These are phyloP conservation scores for Calonectria leucothoes DNA, from an alignment of 2,329 filamentous ascomycete genomes.

Conservation along the genomic window DNA sequence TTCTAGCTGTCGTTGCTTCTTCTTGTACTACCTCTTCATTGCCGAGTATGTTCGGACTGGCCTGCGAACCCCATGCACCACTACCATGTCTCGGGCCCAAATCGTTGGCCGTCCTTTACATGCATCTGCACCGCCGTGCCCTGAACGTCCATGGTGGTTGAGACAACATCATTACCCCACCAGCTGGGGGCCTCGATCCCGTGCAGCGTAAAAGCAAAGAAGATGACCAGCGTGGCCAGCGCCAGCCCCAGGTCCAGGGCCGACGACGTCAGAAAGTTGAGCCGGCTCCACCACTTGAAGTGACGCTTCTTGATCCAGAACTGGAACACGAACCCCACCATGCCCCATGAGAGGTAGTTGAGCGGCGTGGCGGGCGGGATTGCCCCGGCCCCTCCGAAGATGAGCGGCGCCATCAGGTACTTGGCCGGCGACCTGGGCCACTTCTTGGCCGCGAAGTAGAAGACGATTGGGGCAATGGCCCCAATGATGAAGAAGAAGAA, in stretches of 20 bases:
- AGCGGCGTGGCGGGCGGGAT: slow-evolving; percentile 77
- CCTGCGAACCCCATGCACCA: neutral
- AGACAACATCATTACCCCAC: slow-evolving; percentile 75
- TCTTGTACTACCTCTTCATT: neutral
- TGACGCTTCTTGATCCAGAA: slow-evolving; percentile 72
- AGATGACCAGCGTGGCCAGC: slow-evolving; percentile 74
- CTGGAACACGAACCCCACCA: slow-evolving; percentile 79
- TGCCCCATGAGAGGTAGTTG: slow-evolving; percentile 80
- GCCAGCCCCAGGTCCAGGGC: slow-evolving; percentile 77
- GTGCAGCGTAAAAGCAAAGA: slow-evolving; percentile 75
- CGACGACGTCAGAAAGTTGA: slow-evolving; percentile 79
- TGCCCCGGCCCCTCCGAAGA: slow-evolving; percentile 68
- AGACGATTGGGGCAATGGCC: slow-evolving; percentile 61
- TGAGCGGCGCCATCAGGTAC: slow-evolving; percentile 70
- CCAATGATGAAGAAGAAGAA: slow-evolving; percentile 71
- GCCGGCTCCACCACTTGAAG: slow-evolving; percentile 78
- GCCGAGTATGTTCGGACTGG: neutral
- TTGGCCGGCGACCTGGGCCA: slow-evolving; percentile 63
- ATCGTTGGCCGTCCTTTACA: slow-evolving; percentile 65
- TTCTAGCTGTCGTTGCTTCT: neutral
- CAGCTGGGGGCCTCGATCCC: slow-evolving; percentile 72
- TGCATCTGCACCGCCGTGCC: slow-evolving; percentile 68
- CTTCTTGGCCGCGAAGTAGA: slow-evolving; percentile 62
- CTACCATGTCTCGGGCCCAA: slow-evolving; percentile 70
- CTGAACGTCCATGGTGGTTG: slow-evolving; percentile 70